Evolutionary conservation across 2,329 filamentous ascomycete species (phyloP).

Genomic region (Aspergillus brasiliensis): DNA sequence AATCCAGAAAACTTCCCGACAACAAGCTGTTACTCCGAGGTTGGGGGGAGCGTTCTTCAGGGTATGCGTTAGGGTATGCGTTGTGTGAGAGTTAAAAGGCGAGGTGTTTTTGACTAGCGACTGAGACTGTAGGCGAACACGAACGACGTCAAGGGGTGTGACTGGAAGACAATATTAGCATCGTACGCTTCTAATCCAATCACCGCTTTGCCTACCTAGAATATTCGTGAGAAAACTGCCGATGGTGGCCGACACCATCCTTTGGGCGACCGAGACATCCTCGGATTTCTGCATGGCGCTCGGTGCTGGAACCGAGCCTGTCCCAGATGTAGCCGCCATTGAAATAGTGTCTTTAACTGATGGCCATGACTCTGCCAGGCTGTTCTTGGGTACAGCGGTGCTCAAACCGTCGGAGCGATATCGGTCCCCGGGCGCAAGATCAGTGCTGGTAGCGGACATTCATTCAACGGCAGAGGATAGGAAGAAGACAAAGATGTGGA

Average conservation of each 20-base stretch:
- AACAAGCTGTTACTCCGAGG: constrained; percentile 90
- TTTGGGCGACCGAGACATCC: constrained; percentile 78
- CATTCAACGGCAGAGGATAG: constrained; percentile 17
- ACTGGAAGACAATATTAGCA: constrained; percentile 55
- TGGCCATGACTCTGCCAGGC: constrained; percentile 31
- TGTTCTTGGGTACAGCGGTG: constrained; percentile 12
- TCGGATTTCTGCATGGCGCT: constrained; percentile 23
- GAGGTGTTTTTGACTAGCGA: constrained; percentile 56
- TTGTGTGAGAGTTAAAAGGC: constrained; percentile 56
- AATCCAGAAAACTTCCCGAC: constrained; percentile 95
- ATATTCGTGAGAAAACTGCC: constrained; percentile 69
- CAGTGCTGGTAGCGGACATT: constrained; percentile 30
- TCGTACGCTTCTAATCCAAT: background rate
- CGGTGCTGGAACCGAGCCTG: constrained; percentile 23
- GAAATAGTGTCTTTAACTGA: constrained; percentile 34
- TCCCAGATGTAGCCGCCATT: constrained; percentile 37
- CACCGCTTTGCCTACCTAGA: background rate
- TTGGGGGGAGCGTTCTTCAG: constrained; percentile 76
- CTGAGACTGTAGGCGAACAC: constrained; percentile 91
- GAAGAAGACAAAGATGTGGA: background rate
- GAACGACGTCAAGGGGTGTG: constrained; percentile 94
- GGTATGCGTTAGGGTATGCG: constrained; percentile 51
- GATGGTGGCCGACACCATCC: constrained; percentile 91
- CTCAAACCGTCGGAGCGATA: constrained; percentile 22
- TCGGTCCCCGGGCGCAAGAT: constrained; percentile 27